Evolutionary conservation across 2,329 filamentous ascomycete genomes (phyloP), one percentile per base, ranked within the genome.

Genomic region (Ophiostoma triangulosporum): DNA sequence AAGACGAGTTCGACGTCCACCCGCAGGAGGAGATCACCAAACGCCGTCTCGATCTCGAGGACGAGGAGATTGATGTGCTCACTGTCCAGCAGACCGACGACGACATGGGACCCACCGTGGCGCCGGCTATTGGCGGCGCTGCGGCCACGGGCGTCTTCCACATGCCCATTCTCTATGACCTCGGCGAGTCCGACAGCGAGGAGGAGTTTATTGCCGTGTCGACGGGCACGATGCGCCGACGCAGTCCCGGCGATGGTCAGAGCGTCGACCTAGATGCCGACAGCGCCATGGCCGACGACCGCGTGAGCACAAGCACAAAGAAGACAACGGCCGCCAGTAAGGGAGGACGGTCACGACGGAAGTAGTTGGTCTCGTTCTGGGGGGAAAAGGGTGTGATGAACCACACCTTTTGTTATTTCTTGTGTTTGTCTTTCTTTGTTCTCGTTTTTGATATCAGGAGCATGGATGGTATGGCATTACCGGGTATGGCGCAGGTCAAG

Each of bases 1-100:
- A 98, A 69, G 93, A 98, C 65, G 93, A 98, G 65, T 98, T 98
- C 62, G 94, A 98, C 66, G 94, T 97, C 54, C 93, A 97, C 64
- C 89, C 89, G 0, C 84, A 91, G 55, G 91, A 96, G 64, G 91
- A 97, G 66, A 83, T 97, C 54, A 88, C 94, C 64, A 91, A 95
- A 66, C 81, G 91, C 29, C 80, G 90, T 43, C 75, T 97, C 2
- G 90, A 97, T 64, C 77, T 85, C 12, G 93, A 98, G 68, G 93
- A 97, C 62, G 93, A 97, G 65, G 84, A 89, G 55, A 83, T 97
- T 4, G 93, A 98, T 63, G 88, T 96, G 1, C 70, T 96, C 54
- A 90, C 86, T 0, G 73, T 88, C 45, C 85, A 90, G 56, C 77
- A 76, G 35, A 75, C 77, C 27, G 81, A 82, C 62, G 75, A 73